Conservation (phyloP, 805 yeast genomes). For the Kuraishia hungarica region DNA sequence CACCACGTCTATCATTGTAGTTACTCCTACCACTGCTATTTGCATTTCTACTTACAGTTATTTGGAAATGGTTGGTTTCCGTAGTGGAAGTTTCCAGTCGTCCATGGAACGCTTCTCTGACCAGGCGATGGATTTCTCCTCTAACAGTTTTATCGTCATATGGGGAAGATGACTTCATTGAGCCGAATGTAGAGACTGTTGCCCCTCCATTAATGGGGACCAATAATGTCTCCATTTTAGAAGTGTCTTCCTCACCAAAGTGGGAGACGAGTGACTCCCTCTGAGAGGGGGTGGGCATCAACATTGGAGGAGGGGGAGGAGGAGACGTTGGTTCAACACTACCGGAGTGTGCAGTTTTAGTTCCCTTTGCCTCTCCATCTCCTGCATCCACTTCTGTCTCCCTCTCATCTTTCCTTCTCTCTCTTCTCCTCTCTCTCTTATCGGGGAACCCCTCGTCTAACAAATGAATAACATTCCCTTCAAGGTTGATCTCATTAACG, state of each 20-base stretch:
- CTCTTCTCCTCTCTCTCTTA: conserved; percentile 39
- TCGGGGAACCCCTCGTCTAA: conserved; percentile 56
- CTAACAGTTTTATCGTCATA: conserved; percentile 68
- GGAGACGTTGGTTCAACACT: too few relatives aligned
- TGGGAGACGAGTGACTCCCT: conserved; percentile 37
- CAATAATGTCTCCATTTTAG: conserved; percentile 43
- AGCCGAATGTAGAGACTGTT: neutral
- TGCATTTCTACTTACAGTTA: conserved; percentile 42
- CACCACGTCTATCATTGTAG: conserved; percentile 21
- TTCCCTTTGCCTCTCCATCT: conserved; percentile 25
- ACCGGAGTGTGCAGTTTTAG: too few relatives aligned
- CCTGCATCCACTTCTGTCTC: conserved; percentile 20
- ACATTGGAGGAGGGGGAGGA: conserved; percentile 14
- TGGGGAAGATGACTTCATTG: conserved; percentile 26
- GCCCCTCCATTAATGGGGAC: too few relatives aligned
- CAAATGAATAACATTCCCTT: conserved; percentile 68
- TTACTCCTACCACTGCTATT: conserved; percentile 1
- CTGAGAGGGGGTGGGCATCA: conserved; percentile 25
- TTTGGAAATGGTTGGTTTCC: conserved; percentile 51
- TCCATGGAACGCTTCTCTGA: conserved; percentile 66
- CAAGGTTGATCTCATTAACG: conserved; percentile 75
- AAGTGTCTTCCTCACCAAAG: conserved; percentile 56
- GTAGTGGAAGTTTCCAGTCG: conserved; percentile 77
- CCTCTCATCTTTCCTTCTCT: conserved; percentile 30
- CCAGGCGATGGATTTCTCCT: conserved; percentile 67